phyloP scores from a whole-genome alignment of 257 asterid species.

The Solanum virginianum region DNA sequence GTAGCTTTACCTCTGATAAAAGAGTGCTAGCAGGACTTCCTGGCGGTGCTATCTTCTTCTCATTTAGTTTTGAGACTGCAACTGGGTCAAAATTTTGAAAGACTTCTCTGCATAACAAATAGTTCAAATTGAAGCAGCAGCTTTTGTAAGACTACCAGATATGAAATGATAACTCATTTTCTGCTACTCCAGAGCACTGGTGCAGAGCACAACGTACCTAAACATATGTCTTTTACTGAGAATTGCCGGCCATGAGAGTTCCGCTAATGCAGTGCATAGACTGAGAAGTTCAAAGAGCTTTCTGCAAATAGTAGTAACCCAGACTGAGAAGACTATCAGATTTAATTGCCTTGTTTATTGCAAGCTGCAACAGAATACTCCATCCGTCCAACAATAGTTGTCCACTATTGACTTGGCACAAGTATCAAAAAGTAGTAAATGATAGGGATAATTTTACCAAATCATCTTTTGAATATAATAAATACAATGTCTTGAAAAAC shows the following conservation, averaged over 20 bases:
- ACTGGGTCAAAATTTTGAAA: slow-evolving; percentile 75
- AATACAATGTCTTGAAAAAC: too few relatives aligned
- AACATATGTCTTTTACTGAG: slow-evolving; percentile 59
- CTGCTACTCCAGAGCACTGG: slow-evolving; percentile 3
- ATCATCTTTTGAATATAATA: too few relatives aligned
- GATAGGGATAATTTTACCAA: too few relatives aligned
- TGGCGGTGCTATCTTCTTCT: slow-evolving; percentile 58
- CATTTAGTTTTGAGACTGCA: slow-evolving; percentile 78
- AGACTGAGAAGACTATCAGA: slow-evolving; percentile 9
- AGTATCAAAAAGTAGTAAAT: too few relatives aligned
- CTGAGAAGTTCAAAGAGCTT: slow-evolving; percentile 30
- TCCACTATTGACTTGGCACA: too few relatives aligned
- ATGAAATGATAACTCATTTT: neutral
- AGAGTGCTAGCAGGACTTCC: slow-evolving; percentile 80
- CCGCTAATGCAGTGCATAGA: slow-evolving; percentile 83
- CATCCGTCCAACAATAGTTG: too few relatives aligned
- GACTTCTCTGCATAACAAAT: slow-evolving; percentile 60
- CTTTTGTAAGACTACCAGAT: neutral
- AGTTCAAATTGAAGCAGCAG: slow-evolving; percentile 13
- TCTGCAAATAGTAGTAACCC: slow-evolving; percentile 34
- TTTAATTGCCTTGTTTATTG: neutral
- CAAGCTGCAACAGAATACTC: neutral
- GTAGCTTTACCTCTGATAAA: slow-evolving; percentile 73
- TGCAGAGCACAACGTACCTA: slow-evolving; percentile 32
- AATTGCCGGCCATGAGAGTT: slow-evolving; percentile 66